Percentiles rank a stretch among this genome's conserved stretches.
These are phyloP conservation scores for Malania oleifera DNA, from an alignment of 164 flowering plant genomes.

Conservation along the genomic window DNA sequence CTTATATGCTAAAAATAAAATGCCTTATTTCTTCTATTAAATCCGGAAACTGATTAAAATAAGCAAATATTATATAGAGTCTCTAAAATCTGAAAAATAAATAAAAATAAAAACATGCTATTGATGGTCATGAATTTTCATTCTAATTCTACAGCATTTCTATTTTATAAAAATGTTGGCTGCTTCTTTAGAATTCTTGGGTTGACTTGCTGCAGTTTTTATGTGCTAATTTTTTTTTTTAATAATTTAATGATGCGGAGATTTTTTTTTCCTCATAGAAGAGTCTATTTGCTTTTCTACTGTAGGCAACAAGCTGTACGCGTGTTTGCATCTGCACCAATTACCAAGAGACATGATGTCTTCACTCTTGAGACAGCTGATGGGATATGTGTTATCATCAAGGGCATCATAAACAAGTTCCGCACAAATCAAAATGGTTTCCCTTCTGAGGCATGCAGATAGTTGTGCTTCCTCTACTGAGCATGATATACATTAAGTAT, in stretches of 20 bases:
- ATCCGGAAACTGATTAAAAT: too few relatives aligned
- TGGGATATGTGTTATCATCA: slow-evolving; percentile 39
- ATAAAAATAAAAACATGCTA: too few relatives aligned
- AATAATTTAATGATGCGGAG: not conserved
- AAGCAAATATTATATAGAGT: too few relatives aligned
- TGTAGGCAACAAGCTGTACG: slow-evolving; percentile 38
- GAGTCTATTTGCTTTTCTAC: slow-evolving; percentile 2
- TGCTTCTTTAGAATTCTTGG: too few relatives aligned
- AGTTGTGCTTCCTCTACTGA: not conserved
- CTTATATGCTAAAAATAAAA: too few relatives aligned
- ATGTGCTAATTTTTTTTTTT: not conserved
- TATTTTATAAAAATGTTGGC: too few relatives aligned
- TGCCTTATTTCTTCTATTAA: too few relatives aligned
- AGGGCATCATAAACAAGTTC: slow-evolving; percentile 42
- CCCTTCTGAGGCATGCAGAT: slow-evolving; percentile 37
- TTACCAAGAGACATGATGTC: slow-evolving; percentile 40
- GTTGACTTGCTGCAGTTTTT: too few relatives aligned
- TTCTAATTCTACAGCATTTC: too few relatives aligned
- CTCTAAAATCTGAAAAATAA: too few relatives aligned
- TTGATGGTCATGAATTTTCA: too few relatives aligned
- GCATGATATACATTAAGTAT: too few relatives aligned
- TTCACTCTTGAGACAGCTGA: slow-evolving; percentile 57
- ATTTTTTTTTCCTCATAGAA: not conserved
- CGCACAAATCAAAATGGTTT: slow-evolving; percentile 57
- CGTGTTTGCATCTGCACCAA: slow-evolving; percentile 58